Base-by-base conservation (phyloP, 306 rosid genomes). In the Castanea sativa region DNA sequence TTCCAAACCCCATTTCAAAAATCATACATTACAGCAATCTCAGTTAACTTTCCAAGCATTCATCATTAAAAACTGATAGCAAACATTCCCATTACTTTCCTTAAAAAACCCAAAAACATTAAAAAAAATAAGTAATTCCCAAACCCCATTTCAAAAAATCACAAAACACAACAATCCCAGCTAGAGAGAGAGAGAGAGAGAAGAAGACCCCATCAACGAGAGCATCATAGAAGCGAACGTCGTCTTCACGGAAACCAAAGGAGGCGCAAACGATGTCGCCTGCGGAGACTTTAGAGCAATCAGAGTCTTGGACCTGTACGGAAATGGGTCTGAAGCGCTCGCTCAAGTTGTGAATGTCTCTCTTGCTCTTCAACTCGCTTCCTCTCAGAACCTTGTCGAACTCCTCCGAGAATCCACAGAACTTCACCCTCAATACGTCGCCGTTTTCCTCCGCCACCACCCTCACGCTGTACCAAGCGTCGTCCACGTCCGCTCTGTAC, bases 141-240 rank as follows among this genome's bases (percentile, higher is more conserved):
- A 49, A 49, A 49, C 16, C 53, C 53, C 53, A 49, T 49, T 49
- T 49, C 4, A 12, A 49, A 49, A 49, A 12, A 49, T 49, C 15
- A 49, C 5, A 49, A 10, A 49, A 49, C 45, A 41, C 45, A 49
- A 13, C 53, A 12, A 10, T 49, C 16, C 14, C 53, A 49, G 14
- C 16, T 49, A 76, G 35, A 49, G 41, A 14, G 8, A 20, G 29
- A 25, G 16, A 52, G 23, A 29, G 52, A 23, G 49, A 38, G 27
- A 29, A 4, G 13, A 10, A 1, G 29, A 87, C 88, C 81, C 53
- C 83, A 41, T 87, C 83, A 33, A 87, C 76, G 13, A 83, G 13
- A 11, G 87, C 87, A 51, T 87, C 87, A 80, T 80, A 83, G 85
- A 87, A 85, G 75, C 89, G 85, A 61, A 84, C 65, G n/a, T 87